These are phyloP conservation scores for Podaxis sp. DNA, from an alignment of 768 basidiomycete genomes.

Conservation along the genomic window DNA sequence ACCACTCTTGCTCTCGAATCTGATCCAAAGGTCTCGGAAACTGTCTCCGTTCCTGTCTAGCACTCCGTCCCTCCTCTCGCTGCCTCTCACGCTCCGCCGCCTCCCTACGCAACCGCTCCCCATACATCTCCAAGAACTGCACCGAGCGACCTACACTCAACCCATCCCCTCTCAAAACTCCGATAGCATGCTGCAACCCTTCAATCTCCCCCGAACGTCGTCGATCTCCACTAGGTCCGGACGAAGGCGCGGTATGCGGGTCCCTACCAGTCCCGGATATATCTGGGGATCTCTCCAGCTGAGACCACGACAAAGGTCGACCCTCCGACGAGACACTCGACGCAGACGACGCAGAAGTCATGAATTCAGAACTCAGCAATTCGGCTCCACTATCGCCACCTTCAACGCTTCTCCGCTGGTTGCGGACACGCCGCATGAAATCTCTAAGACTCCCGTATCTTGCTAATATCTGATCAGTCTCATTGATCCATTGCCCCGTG, in stretches of 20 bases:
- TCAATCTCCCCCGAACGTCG: background rate
- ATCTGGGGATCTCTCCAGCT: constrained; percentile 10
- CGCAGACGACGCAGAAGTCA: background rate
- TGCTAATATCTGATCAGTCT: background rate
- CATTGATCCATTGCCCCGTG: background rate
- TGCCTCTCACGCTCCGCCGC: background rate
- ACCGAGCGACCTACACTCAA: constrained; percentile 5
- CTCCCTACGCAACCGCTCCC: background rate
- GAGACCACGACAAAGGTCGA: background rate
- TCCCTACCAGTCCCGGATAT: background rate
- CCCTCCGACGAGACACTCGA: background rate
- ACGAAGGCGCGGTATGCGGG: background rate
- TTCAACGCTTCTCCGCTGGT: background rate
- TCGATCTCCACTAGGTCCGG: constrained; percentile 1
- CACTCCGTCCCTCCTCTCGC: background rate
- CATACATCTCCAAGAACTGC: constrained; percentile 10
- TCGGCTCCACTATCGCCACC: background rate
- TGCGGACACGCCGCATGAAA: background rate
- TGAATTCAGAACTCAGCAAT: background rate
- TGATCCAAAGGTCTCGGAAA: background rate
- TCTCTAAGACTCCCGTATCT: background rate
- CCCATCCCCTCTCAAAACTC: constrained; percentile 11
- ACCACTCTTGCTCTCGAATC: too few species aligned
- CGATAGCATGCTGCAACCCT: constrained; percentile 2
- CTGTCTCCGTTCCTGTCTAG: background rate